Base-by-base conservation (phyloP, 2,329 filamentous ascomycete genomes). In the Fusarium fracticaudum region DNA sequence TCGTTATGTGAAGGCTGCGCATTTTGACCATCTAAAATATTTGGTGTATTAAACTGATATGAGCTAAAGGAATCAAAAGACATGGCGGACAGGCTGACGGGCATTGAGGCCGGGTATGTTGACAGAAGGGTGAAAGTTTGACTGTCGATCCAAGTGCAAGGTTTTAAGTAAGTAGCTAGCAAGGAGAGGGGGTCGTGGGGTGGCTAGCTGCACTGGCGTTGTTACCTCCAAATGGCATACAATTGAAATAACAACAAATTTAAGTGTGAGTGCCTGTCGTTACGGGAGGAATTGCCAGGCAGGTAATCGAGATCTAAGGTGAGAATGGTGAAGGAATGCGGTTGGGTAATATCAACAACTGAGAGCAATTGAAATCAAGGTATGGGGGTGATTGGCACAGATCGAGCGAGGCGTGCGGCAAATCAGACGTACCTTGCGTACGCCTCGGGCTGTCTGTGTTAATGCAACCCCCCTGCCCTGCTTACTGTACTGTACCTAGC, bases 271-370 rank as follows among this genome's bases (percentile, higher is more conserved):
- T 18, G 43, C 6, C 8, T 26, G 24, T 8, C 11, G 3, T 20
- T 11, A 0, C 24, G 17, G 10, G 15, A 17, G 10, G n/a, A 26
- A 18, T 8, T 26, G 7, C 17, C 17, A 20, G 17, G 11, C 11
- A 20, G 6, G 0, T 1, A 26, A 26, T 13, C 11, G 1, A 12
- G 43, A 29, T 29, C 24, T 1, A 29, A 29, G 17, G 11, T 3
- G 43, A 0, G 7, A 12, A 45, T 20, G 15, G 10, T 20, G 43
- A 26, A 24, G 43, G 43, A 45, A 45, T 45, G 43, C 14, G 8
- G 11, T 18, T 45, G 15, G 17, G 43, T 26, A 45, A 45, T 45
- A 26, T 29, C 24, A 45, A 26, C 43, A 45, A 13, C 24, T 20
- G 24, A 3, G 24, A 3, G 17, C 11, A 26, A 20, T 20, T 26